Conservation (phyloP, 352 stramenopile species). For the Phytopythium aichiense region DNA sequence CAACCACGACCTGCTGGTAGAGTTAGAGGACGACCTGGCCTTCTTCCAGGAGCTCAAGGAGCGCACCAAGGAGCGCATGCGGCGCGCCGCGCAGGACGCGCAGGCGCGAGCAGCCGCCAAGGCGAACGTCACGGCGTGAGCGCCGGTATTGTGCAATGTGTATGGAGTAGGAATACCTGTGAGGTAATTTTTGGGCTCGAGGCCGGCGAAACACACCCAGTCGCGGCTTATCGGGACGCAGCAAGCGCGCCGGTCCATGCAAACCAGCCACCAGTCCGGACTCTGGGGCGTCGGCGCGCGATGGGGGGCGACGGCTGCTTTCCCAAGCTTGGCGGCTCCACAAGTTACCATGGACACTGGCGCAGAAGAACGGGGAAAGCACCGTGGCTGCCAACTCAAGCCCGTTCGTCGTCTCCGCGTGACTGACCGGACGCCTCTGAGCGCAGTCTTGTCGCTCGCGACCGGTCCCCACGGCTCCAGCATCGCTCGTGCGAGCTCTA, state of each 20-base stretch:
- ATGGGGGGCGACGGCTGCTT: too few relatives aligned
- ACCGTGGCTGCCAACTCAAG: too few relatives aligned
- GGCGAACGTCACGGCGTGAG: constrained; percentile 25
- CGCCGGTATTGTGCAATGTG: not conserved
- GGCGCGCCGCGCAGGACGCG: constrained; percentile 47
- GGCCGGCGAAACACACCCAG: not conserved
- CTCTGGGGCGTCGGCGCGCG: too few relatives aligned
- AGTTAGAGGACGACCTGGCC: constrained; percentile 66
- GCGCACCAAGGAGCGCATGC: constrained; percentile 65
- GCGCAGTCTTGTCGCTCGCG: not conserved
- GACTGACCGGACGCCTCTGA: too few relatives aligned
- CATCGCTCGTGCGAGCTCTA: not conserved
- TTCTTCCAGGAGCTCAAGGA: constrained; percentile 73
- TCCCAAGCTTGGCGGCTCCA: too few relatives aligned
- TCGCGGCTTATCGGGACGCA: not conserved
- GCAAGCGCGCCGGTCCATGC: not conserved
- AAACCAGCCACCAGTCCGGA: too few relatives aligned
- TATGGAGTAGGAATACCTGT: not conserved
- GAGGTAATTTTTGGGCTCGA: not conserved
- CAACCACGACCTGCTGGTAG: constrained; percentile 51
- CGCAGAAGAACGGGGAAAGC: too few relatives aligned
- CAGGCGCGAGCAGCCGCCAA: constrained; percentile 22
- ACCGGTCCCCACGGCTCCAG: not conserved
- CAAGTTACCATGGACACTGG: too few relatives aligned
- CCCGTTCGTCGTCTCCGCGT: too few relatives aligned